These are phyloP conservation scores for Lathyrus oleraceus DNA, from an alignment of 306 rosid species.

Conservation along the genomic window DNA sequence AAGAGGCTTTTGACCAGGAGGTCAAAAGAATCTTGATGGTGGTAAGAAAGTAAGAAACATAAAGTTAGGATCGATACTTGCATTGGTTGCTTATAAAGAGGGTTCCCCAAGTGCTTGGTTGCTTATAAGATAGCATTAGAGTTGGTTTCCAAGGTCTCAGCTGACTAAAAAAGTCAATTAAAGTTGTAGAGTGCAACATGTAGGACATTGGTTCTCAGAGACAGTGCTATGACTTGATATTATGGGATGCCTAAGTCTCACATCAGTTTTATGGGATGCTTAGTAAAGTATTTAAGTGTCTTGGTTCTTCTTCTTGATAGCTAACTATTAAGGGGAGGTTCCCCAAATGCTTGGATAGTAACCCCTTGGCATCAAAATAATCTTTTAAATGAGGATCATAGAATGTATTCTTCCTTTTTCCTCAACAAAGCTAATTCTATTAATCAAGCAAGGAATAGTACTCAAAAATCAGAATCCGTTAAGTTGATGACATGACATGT, in stretches of 20 bases:
- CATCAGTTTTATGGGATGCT: background rate
- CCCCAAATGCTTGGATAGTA: background rate
- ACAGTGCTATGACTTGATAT: background rate
- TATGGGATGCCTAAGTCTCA: background rate
- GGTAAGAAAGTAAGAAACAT: constrained; percentile 2
- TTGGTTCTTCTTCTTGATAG: background rate
- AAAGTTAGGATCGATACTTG: background rate
- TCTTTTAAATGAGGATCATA: background rate
- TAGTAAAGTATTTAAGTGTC: background rate
- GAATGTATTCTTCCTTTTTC: background rate
- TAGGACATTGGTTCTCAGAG: background rate
- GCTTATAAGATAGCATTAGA: background rate
- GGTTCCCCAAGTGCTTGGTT: background rate
- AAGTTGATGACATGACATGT: background rate
- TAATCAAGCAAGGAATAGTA: background rate
- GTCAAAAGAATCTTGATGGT: constrained; percentile 1
- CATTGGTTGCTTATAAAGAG: background rate
- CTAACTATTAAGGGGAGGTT: background rate
- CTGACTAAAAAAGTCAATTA: background rate
- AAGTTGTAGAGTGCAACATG: background rate
- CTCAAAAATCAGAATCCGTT: background rate
- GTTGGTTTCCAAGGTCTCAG: background rate
- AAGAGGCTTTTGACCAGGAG: background rate
- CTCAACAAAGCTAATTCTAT: background rate
- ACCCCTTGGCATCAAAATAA: background rate